Base-by-base conservation (phyloP, 1,284 basidiomycete species). In the Abortiporus biennis region DNA sequence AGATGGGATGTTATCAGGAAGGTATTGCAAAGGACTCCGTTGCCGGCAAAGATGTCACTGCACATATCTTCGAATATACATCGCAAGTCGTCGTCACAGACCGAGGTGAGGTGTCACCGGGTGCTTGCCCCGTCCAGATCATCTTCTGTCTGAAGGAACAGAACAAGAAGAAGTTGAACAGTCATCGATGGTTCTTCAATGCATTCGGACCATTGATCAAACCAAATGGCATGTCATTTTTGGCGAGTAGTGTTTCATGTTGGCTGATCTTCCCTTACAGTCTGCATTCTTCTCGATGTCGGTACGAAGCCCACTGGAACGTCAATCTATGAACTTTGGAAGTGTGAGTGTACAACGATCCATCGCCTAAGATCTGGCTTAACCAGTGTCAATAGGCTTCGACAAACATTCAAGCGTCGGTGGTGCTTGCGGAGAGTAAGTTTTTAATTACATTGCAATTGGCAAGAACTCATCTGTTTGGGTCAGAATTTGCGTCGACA, bases 1-100 rank as follows among this genome's bases (percentile, higher is more conserved):
- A 90, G 72, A 94, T 97, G 92, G 94, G 94, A 23, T 88, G 87
- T 54, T 97, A 95, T 63, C 92, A 95, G 67, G 93, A 97, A 65
- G 93, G 93, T 49, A 81, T 97, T 44, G 90, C 92, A 55, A 96
- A 97, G 64, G 88, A 94, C 61, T 84, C 86, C 3, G 86, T 97
- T 36, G 91, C 76, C 20, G 90, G 89, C 40, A 94, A 94, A 63
- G 91, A 93, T 50, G 92, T 95, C 16, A 87, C 85, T n/a, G 87
- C 91, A 6, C 90, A 93, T 62, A 90, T 95, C 48, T 96, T 92
- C 59, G 92, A 97, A 54, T 90, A 84, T 57, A 92, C 89, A 1
- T 78, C 88, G 13, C 82, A 72, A 43, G 81, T 88, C 38, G 68
- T 94, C 31, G 87, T 92, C 35, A 82, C 88, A 6, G 81, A 84